These are phyloP conservation scores for Plasmodium yoelii DNA, from an alignment of 169 alveolate species.

Conservation along the genomic window DNA sequence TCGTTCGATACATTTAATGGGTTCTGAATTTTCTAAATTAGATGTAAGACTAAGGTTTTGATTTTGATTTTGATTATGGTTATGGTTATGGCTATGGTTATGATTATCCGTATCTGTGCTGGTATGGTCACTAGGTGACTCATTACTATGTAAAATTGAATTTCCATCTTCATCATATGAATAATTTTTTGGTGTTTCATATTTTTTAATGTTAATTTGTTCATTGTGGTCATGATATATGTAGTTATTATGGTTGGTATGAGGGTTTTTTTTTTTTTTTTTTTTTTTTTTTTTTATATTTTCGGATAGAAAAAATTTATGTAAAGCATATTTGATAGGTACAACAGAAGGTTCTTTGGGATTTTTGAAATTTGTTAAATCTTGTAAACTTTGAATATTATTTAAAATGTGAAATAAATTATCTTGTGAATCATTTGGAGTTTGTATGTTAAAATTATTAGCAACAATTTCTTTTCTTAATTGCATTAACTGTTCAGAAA, in stretches of 20 bases:
- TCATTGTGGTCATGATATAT: constrained; percentile 1
- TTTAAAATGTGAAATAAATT: constrained; percentile 15
- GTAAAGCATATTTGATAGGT: constrained; percentile 63
- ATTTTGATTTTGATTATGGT: too few relatives aligned
- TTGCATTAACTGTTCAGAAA: constrained; percentile 55
- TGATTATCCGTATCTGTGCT: too few relatives aligned
- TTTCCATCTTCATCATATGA: background rate
- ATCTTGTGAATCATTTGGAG: constrained; percentile 42
- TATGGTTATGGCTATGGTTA: too few relatives aligned
- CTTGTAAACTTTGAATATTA: constrained; percentile 46
- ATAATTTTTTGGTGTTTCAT: background rate
- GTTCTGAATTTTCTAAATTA: too few relatives aligned
- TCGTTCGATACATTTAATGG: too few relatives aligned
- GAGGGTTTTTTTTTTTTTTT: background rate
- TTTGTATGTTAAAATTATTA: constrained; percentile 27
- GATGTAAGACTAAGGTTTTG: too few relatives aligned
- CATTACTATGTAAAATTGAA: too few relatives aligned
- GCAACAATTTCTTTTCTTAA: constrained; percentile 70
- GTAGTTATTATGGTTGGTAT: background rate
- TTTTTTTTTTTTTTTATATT: background rate
- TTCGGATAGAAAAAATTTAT: constrained; percentile 45
- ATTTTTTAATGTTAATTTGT: background rate
- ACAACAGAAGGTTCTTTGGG: constrained; percentile 18
- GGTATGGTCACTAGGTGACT: too few relatives aligned
- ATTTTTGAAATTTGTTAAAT: constrained; percentile 3